These are phyloP conservation scores for Aspergillus persii DNA, from an alignment of 2,329 filamentous ascomycete genomes.

Conservation along the genomic window DNA sequence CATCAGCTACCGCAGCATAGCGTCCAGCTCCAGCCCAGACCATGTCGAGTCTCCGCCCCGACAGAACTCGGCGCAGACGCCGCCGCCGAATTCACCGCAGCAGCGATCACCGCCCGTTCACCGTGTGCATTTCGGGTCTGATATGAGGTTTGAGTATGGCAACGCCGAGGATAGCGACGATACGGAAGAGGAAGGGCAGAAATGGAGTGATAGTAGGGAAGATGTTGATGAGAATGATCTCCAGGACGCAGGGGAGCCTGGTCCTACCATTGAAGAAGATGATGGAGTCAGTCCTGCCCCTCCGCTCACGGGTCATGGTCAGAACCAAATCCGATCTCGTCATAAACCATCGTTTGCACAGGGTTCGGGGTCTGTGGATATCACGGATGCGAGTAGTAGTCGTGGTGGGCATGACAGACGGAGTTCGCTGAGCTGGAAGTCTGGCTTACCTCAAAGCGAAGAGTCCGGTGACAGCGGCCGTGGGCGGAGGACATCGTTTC, in stretches of 20 bases:
- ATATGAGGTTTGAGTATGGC: constrained; percentile 8
- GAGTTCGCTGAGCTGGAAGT: background rate
- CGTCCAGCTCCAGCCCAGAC: background rate
- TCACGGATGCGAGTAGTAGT: constrained; percentile 21
- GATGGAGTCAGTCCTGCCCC: background rate
- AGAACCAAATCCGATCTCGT: background rate
- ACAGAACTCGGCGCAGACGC: background rate
- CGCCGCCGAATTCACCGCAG: background rate
- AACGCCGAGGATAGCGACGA: constrained; percentile 1
- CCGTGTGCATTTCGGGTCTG: constrained; percentile 5
- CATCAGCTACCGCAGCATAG: constrained; percentile 11
- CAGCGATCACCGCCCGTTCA: background rate
- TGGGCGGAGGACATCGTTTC: background rate
- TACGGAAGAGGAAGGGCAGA: constrained; percentile 7
- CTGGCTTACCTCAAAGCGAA: constrained; percentile 1
- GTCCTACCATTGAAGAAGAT: background rate
- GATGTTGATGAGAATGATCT: background rate
- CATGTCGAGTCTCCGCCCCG: background rate
- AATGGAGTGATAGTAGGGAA: constrained; percentile 1
- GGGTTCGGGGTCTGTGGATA: constrained; percentile 22
- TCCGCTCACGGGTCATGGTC: too few species aligned
- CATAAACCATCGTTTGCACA: background rate
- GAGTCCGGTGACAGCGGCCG: background rate
- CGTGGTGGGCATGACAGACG: constrained; percentile 2
- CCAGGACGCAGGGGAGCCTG: background rate